A percentile compares a stretch with the other conserved stretches of the same genome.
Evolutionary conservation across 106 monocot species (phyloP).

Genomic region (Chionographis japonica): DNA sequence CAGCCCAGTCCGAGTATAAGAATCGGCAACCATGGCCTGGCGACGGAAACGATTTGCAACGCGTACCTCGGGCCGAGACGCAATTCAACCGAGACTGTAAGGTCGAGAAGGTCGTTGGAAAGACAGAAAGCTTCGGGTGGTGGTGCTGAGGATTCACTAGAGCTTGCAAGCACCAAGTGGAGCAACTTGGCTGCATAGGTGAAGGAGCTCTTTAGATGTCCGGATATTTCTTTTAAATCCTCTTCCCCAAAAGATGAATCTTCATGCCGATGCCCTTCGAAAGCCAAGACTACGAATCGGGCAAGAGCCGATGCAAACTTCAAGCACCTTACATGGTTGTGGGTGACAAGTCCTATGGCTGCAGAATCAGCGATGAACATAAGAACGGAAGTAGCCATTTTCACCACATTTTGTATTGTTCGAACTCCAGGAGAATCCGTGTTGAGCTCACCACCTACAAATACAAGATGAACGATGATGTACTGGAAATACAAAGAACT

Average conservation of each 20-base stretch:
- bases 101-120: constrained; percentile 68
- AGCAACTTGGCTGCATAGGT: constrained; percentile 79
- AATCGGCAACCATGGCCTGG: constrained; percentile 76
- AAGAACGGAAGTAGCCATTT: constrained; percentile 47
- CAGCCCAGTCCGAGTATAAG: constrained; percentile 64
- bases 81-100: constrained; percentile 50
- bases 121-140: constrained; percentile 49
- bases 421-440: constrained; percentile 17
- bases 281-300: constrained; percentile 23
- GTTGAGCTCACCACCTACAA: constrained; percentile 24
- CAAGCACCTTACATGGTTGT: constrained; percentile 37
- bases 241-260: constrained; percentile 29
- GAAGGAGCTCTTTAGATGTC: constrained; percentile 50
- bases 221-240: constrained; percentile 29
- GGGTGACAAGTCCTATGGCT: constrained; percentile 18
- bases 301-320: constrained; percentile 51
- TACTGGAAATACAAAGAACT: not conserved
- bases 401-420: constrained; percentile 32
- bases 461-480: constrained; percentile 2
- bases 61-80: constrained; percentile 43
- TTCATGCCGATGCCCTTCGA: constrained; percentile 18
- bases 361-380: constrained; percentile 60
- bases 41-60: constrained; percentile 29
- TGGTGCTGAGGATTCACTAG: constrained; percentile 26
- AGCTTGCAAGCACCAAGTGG: constrained; percentile 45